Conservation (phyloP, 768 basidiomycete species). For the Podaxis mareebaensis region DNA sequence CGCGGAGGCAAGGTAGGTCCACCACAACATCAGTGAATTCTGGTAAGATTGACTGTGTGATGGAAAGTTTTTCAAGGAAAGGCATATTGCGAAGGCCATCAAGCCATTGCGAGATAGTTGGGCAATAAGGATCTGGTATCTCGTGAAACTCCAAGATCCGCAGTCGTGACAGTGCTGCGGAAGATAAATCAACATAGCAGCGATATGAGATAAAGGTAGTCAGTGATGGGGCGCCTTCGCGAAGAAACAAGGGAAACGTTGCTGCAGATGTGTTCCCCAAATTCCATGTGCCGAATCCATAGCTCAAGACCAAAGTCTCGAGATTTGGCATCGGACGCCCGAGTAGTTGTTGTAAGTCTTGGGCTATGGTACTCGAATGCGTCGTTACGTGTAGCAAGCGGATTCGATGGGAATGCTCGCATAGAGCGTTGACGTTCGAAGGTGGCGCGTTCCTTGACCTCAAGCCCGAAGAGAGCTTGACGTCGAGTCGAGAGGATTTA, state of each 20-base stretch:
- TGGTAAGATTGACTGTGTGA: neutral
- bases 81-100: slow-evolving; percentile 1
- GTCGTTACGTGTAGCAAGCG: neutral
- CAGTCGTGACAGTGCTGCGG: neutral
- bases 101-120: neutral
- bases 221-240: neutral
- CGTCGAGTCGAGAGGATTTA: neutral
- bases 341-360: neutral
- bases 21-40: neutral
- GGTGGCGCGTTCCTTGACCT: neutral
- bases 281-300: slow-evolving; percentile 3
- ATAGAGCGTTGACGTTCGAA: neutral
- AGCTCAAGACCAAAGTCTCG: slow-evolving; percentile 2
- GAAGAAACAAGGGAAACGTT: neutral
- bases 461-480: slow-evolving; percentile 7
- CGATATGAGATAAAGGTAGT: slow-evolving; percentile 3
- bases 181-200: neutral
- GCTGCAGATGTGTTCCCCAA: neutral
- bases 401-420: neutral
- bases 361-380: neutral
- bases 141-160: slow-evolving; percentile 6
- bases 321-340: neutral
- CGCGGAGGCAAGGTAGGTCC: neutral
- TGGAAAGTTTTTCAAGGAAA: neutral
- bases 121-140: slow-evolving; percentile 1